Percentiles rank a stretch among this genome's conserved stretches.
Conservation (phyloP, 2,329 filamentous ascomycete genomes). For the Blastomyces parvus region DNA sequence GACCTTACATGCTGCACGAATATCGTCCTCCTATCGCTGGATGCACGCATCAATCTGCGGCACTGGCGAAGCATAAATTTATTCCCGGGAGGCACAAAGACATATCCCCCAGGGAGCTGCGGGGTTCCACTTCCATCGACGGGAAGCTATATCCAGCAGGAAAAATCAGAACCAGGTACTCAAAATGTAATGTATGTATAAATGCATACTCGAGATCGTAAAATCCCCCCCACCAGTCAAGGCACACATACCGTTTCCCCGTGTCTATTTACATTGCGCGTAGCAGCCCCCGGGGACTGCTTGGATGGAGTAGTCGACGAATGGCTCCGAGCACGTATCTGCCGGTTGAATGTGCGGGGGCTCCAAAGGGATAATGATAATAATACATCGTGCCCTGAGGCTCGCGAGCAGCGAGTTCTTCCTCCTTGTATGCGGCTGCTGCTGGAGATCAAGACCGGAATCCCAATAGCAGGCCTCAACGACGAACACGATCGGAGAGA, state of each 20-base stretch:
- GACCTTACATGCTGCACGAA: not conserved
- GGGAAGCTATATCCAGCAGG: not conserved
- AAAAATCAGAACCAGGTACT: not conserved
- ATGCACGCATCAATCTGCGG: not conserved
- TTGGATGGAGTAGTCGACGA: not conserved
- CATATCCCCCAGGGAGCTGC: not conserved
- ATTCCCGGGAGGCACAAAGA: not conserved
- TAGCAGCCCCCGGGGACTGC: no score
- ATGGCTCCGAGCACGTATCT: not conserved
- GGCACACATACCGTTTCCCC: not conserved
- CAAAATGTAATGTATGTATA: not conserved
- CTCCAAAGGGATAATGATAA: not conserved
- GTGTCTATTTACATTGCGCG: not conserved
- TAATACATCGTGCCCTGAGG: no score
- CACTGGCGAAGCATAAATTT: not conserved
- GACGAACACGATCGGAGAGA: not conserved
- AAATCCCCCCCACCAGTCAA: not conserved
- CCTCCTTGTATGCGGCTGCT: no score
- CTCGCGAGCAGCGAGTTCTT: no score
- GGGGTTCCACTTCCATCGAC: not conserved
- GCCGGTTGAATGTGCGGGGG: not conserved
- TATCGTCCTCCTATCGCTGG: not conserved
- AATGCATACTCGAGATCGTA: not conserved
- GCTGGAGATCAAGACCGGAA: not conserved
- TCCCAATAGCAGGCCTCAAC: not conserved